These are phyloP conservation scores for Selaginella tamariscina DNA, from an alignment of 75 land plant species.

Conservation along the genomic window DNA sequence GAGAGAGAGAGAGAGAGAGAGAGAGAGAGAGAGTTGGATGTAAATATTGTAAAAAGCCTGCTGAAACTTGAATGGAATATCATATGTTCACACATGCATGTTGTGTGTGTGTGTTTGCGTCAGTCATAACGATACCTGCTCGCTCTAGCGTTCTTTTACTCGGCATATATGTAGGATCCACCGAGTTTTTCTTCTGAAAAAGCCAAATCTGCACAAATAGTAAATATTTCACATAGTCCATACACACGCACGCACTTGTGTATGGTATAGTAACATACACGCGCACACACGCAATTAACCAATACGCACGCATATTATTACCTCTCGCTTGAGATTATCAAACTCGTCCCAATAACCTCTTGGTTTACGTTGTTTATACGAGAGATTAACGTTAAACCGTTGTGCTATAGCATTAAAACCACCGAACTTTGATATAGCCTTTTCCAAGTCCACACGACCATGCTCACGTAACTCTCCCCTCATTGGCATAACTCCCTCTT, in stretches of 20 bases:
- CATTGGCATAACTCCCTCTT: conserved; percentile 91
- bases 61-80: neutral
- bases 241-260: neutral
- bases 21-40: no score
- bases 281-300: neutral
- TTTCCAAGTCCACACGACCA: conserved; percentile 90
- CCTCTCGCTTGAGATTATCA: conserved; percentile 89
- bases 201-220: conserved; percentile 38
- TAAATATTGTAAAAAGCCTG: neutral
- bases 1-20: no score
- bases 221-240: neutral
- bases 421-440: conserved; percentile 82
- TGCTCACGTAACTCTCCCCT: conserved; percentile 62
- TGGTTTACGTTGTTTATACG: conserved; percentile 84
- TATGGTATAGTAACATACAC: no score
- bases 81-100: neutral
- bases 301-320: conserved; percentile 9
- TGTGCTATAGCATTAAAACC: conserved; percentile 81
- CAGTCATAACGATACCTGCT: conserved; percentile 44
- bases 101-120: no score
- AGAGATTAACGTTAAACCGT: conserved; percentile 60
- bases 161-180: conserved; percentile 75
- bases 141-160: conserved; percentile 73
- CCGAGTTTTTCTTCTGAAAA: conserved; percentile 68
- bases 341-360: conserved; percentile 87